Percentiles rank a stretch among this genome's conserved stretches.
These are phyloP conservation scores for Solioccasus polychromus DNA, from an alignment of 768 basidiomycete genomes.

Conservation along the genomic window DNA sequence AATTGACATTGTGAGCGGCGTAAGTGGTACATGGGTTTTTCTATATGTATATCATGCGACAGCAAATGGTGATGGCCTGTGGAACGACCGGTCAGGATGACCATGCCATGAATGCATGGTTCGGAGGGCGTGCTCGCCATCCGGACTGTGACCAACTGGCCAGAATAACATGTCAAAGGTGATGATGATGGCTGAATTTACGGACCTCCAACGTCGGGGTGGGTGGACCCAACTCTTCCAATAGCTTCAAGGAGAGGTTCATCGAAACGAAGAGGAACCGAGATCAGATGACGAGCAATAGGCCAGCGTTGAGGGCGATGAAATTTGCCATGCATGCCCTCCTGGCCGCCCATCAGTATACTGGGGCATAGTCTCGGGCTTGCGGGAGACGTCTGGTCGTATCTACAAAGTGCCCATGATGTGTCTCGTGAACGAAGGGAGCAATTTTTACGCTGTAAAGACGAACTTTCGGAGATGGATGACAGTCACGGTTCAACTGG, in stretches of 20 bases:
- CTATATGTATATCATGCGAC: constrained; percentile 52
- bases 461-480: too few species aligned
- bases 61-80: constrained; percentile 51
- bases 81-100: not conserved
- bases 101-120: too few species aligned
- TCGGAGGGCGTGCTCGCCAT: constrained; percentile 42
- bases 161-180: not conserved
- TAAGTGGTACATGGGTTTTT: too few species aligned
- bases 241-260: constrained; percentile 60
- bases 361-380: too few species aligned
- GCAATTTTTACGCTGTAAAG: too few species aligned
- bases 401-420: too few species aligned
- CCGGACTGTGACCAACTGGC: constrained; percentile 51
- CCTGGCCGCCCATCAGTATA: too few species aligned
- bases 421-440: too few species aligned
- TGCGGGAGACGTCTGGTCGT: too few species aligned
- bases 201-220: constrained; percentile 56
- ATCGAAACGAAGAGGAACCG: constrained; percentile 62
- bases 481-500: too few species aligned
- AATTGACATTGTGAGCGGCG: not conserved
- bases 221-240: constrained; percentile 56
- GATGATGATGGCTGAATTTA: not conserved
- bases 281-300: constrained; percentile 54
- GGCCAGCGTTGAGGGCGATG: constrained; percentile 46
- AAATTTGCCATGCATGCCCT: too few species aligned